Evolutionary conservation across 2,329 filamentous ascomycete species (phyloP).

Genomic region (Ceratocystis albifundus): DNA sequence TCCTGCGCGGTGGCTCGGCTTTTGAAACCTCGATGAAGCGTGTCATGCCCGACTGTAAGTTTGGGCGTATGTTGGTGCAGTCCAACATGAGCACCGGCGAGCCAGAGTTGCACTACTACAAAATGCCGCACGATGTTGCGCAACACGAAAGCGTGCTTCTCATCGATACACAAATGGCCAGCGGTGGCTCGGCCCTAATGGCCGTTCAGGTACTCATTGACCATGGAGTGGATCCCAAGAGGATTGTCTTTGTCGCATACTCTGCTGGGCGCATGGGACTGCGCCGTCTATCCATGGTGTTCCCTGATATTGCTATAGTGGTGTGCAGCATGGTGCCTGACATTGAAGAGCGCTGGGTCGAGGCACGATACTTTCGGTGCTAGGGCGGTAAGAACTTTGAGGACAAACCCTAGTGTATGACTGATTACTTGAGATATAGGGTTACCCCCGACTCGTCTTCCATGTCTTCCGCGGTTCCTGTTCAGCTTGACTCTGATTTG

Average conservation of each 20-base stretch:
- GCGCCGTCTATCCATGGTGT: slow-evolving; percentile 76
- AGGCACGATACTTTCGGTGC: slow-evolving; percentile 82
- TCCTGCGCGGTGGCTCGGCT: slow-evolving; percentile 77
- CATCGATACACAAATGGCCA: slow-evolving; percentile 88
- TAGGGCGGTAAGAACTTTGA: slow-evolving; percentile 31
- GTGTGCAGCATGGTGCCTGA: slow-evolving; percentile 73
- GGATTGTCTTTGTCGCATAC: slow-evolving; percentile 87
- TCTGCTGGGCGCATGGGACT: slow-evolving; percentile 75
- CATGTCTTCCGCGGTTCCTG: no score
- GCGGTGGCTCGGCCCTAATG: slow-evolving; percentile 78
- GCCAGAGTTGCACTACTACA: slow-evolving; percentile 83
- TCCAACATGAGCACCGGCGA: slow-evolving; percentile 76
- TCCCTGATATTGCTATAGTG: slow-evolving; percentile 75
- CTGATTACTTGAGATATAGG: no score
- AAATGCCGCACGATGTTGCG: slow-evolving; percentile 61
- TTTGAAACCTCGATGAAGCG: slow-evolving; percentile 80
- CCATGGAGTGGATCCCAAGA: slow-evolving; percentile 73
- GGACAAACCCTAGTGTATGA: not conserved
- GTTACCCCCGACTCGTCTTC: no score
- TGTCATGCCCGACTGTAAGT: slow-evolving; percentile 84
- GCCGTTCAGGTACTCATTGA: slow-evolving; percentile 91
- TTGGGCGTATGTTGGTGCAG: slow-evolving; percentile 81
- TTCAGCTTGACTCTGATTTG: no score
- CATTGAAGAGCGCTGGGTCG: slow-evolving; percentile 78
- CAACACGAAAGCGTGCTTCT: slow-evolving; percentile 71